A percentile compares a stretch with the other conserved stretches of the same genome.
Conservation (phyloP, 805 yeast species). For the Nakazawaea wyomingensis region DNA sequence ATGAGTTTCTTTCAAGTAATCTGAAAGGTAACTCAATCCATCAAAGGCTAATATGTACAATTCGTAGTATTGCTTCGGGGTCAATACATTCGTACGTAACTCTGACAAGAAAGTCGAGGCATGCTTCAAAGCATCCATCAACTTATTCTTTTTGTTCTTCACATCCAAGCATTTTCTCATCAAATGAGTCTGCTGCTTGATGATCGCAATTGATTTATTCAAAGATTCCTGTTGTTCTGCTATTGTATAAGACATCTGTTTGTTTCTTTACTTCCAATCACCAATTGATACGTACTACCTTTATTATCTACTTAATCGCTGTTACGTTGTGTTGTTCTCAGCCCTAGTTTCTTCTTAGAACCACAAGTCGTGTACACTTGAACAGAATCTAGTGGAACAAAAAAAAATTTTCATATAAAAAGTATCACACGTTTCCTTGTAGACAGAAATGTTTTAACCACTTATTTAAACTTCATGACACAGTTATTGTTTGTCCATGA, state of each 20-base stretch:
- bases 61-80: constrained; percentile 93
- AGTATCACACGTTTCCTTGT: too few relatives aligned
- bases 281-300: too few relatives aligned
- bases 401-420: background rate
- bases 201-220: constrained; percentile 42
- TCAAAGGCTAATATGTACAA: constrained; percentile 81
- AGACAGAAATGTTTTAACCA: too few relatives aligned
- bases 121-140: constrained; percentile 86
- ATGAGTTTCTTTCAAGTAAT: constrained; percentile 61
- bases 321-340: background rate
- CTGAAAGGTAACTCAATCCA: constrained; percentile 63
- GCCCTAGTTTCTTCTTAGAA: background rate
- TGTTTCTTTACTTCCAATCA: too few relatives aligned
- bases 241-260: background rate
- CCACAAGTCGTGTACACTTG: background rate
- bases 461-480: too few relatives aligned
- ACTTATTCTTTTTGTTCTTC: constrained; percentile 40
- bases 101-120: constrained; percentile 80
- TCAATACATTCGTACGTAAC: constrained; percentile 64
- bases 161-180: constrained; percentile 72
- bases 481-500: too few relatives aligned
- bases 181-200: constrained; percentile 63
- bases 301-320: background rate
- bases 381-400: background rate
- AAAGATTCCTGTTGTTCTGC: constrained; percentile 26